Conservation (phyloP, 2,329 filamentous ascomycete species). For the Parastagonospora nodorum region DNA sequence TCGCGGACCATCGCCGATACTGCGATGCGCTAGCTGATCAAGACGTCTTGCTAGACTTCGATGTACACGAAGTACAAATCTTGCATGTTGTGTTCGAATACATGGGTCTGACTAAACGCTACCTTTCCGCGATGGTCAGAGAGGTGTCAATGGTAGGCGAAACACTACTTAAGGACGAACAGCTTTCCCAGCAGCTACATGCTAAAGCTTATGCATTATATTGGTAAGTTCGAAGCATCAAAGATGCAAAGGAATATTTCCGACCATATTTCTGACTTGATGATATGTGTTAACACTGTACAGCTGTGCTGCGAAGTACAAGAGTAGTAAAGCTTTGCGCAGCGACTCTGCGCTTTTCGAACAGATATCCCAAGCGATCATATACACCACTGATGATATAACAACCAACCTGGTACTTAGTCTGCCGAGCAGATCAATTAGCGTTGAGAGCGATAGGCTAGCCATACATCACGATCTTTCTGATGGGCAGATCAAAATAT, state of each 20-base stretch:
- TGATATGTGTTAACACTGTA: not conserved
- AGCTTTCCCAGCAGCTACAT: constrained; percentile 7
- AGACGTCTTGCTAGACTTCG: constrained; percentile 19
- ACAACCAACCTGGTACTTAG: constrained; percentile 16
- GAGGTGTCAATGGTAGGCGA: constrained; percentile 16
- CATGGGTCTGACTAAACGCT: constrained; percentile 10
- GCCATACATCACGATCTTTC: constrained; percentile 15
- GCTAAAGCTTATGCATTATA: constrained; percentile 24
- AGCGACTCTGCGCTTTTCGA: constrained; percentile 13
- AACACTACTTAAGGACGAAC: constrained; percentile 4
- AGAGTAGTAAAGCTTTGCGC: constrained; percentile 23
- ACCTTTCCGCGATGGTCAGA: constrained; percentile 19
- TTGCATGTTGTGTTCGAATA: constrained; percentile 18
- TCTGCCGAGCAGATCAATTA: not conserved
- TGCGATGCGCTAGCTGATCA: constrained; percentile 8
- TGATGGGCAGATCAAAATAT: constrained; percentile 15
- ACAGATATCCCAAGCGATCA: constrained; percentile 4
- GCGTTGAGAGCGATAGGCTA: constrained; percentile 17
- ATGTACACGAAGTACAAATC: constrained; percentile 15
- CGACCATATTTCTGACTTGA: not conserved
- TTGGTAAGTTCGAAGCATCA: constrained; percentile 17
- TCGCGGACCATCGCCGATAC: constrained; percentile 22
- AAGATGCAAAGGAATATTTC: too few species aligned
- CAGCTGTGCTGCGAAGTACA: constrained; percentile 30
- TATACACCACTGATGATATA: constrained; percentile 13